phyloP scores from a whole-genome alignment of 2,329 filamentous ascomycete genomes.

The Metarhizium robertsii region DNA sequence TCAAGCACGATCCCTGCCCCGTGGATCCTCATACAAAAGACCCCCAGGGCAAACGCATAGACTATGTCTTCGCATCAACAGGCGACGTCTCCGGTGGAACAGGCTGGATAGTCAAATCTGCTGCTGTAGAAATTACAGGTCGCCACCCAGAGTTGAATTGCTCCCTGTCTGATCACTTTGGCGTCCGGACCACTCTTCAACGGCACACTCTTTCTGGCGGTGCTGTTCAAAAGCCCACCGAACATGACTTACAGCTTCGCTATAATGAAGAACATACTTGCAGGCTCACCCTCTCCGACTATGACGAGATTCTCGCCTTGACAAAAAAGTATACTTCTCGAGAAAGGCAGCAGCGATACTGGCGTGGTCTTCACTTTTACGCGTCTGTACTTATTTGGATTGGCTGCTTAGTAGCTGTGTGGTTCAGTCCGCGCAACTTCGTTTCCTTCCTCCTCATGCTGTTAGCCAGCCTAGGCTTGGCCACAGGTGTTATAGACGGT shows the following conservation, averaged over 20 bases:
- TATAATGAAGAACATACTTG: slow-evolving; percentile 11
- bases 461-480: slow-evolving; percentile 67
- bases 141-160: slow-evolving; percentile 74
- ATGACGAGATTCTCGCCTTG: slow-evolving; percentile 63
- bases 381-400: slow-evolving; percentile 57
- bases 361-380: slow-evolving; percentile 67
- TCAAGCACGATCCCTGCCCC: slow-evolving; percentile 46
- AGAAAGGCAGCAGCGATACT: slow-evolving; percentile 61
- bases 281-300: slow-evolving; percentile 19
- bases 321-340: slow-evolving; percentile 59
- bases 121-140: slow-evolving; percentile 68
- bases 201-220: slow-evolving; percentile 28
- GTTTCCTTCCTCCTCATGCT: slow-evolving; percentile 75
- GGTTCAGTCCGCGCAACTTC: slow-evolving; percentile 72
- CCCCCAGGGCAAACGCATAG: slow-evolving; percentile 72
- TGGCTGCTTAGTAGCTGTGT: slow-evolving; percentile 70
- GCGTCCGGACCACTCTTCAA: slow-evolving; percentile 69
- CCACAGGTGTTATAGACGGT: slow-evolving; percentile 71
- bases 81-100: slow-evolving; percentile 25
- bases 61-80: slow-evolving; percentile 82
- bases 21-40: slow-evolving; percentile 61
- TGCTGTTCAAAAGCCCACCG: slow-evolving; percentile 10
- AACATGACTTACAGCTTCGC: slow-evolving; percentile 24
- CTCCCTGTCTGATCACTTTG: slow-evolving; percentile 91
- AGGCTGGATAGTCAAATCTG: slow-evolving; percentile 61